Percentiles rank a stretch among this genome's conserved stretches.
phyloP scores from a whole-genome alignment of 1,284 basidiomycete species.

The Fomes fomentarius region DNA sequence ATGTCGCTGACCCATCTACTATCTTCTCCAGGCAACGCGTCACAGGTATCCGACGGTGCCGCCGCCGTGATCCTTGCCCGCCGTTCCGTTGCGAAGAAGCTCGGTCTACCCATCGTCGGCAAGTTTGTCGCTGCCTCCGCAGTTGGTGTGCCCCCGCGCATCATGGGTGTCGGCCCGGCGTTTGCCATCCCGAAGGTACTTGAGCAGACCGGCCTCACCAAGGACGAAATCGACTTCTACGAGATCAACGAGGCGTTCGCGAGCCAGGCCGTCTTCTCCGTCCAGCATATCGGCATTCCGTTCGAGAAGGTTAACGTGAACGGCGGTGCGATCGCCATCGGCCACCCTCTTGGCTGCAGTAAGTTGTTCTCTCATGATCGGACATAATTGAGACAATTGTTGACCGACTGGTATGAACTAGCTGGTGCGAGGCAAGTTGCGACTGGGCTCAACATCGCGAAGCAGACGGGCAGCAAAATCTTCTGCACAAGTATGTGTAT shows the following conservation, averaged over 20 bases:
- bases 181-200: conserved; percentile 88
- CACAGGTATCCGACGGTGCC: conserved; percentile 97
- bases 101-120: conserved; percentile 90
- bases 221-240: conserved; percentile 87
- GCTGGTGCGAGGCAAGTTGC: conserved; percentile 90
- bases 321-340: conserved; percentile 90
- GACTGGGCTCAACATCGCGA: conserved; percentile 83
- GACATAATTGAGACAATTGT: too few relatives aligned
- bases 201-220: conserved; percentile 70
- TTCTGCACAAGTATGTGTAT: conserved; percentile 97
- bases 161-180: conserved; percentile 93
- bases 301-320: conserved; percentile 85
- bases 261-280: conserved; percentile 81
- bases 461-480: conserved; percentile 73
- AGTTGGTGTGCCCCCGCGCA: conserved; percentile 85
- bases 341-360: conserved; percentile 85
- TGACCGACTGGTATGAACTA: too few relatives aligned
- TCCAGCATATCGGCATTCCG: conserved; percentile 78
- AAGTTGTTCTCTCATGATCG: conserved; percentile 38
- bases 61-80: conserved; percentile 92
- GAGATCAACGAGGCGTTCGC: conserved; percentile 98
- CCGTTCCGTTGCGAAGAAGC: conserved; percentile 85
- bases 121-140: conserved; percentile 85
- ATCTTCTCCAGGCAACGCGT: conserved; percentile 71
- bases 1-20: too few relatives aligned